These are phyloP conservation scores for Epichloe aotearoae DNA, from an alignment of 2,329 filamentous ascomycete species.

Conservation along the genomic window DNA sequence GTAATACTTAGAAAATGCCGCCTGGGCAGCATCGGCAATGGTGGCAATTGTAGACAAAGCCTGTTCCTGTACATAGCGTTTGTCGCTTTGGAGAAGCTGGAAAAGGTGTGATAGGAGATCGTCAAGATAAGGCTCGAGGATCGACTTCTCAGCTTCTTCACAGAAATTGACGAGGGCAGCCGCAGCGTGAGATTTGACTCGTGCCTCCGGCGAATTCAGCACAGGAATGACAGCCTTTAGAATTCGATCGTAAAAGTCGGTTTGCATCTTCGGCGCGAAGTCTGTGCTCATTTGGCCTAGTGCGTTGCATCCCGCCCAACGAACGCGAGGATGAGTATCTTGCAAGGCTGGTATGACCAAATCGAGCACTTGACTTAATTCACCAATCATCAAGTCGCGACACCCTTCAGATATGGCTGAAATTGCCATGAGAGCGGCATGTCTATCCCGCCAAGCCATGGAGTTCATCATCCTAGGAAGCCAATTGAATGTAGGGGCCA, in stretches of 20 bases:
- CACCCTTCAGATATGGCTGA: constrained; percentile 97
- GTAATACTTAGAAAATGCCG: constrained; percentile 91
- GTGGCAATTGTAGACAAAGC: constrained; percentile 95
- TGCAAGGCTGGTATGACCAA: constrained; percentile 85
- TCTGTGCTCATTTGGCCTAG: constrained; percentile 99
- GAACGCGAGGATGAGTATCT: constrained; percentile 83
- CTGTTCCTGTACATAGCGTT: constrained; percentile 95
- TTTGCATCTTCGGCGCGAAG: constrained; percentile 95
- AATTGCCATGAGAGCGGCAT: constrained; percentile 96
- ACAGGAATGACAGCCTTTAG: constrained; percentile 88
- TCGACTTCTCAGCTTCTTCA: constrained; percentile 88
- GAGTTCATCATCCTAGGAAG: constrained; percentile 96
- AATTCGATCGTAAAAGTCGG: constrained; percentile 80
- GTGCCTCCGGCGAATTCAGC: constrained; percentile 74
- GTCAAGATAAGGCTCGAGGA: constrained; percentile 86
- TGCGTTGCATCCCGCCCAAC: constrained; percentile 95
- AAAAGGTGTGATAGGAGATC: constrained; percentile 75
- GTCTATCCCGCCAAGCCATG: constrained; percentile 83
- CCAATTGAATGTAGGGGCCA: constrained; percentile 93
- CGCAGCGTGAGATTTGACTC: constrained; percentile 92
- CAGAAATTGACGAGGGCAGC: constrained; percentile 99
- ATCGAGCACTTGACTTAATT: constrained; percentile 86
- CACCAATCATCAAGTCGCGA: constrained; percentile 86
- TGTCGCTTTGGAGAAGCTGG: constrained; percentile 75
- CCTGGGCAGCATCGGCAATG: constrained; percentile 95